Evolutionary conservation across 2,329 filamentous ascomycete genomes (phyloP).

Genomic region (Cladosporium austrohemisphaericum): DNA sequence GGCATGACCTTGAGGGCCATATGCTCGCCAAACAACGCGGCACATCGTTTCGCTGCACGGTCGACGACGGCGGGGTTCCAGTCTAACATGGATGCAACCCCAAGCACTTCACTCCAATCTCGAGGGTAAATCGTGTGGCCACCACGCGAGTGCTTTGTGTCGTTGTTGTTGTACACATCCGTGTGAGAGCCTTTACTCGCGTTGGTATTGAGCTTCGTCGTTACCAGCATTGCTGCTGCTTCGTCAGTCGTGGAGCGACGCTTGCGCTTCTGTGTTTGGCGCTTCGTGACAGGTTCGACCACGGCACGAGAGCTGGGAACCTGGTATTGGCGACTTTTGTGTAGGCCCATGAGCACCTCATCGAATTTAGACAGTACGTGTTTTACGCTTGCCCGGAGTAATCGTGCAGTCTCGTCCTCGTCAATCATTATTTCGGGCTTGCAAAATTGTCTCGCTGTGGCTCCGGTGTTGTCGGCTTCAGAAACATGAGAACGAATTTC

Average conservation of each 20-base stretch:
- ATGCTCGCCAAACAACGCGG: slow-evolving; percentile 67
- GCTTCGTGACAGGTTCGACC: not conserved
- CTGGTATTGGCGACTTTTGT: slow-evolving; percentile 46
- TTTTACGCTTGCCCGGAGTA: slow-evolving; percentile 66
- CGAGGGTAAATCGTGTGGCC: slow-evolving; percentile 47
- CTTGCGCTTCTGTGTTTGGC: slow-evolving; percentile 9
- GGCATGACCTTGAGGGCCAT: slow-evolving; percentile 54
- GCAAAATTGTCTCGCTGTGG: not conserved
- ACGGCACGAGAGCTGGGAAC: not conserved
- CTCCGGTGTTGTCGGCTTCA: not conserved
- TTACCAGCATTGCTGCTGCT: not conserved
- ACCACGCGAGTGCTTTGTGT: not conserved
- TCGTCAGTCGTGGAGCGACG: slow-evolving; percentile 11
- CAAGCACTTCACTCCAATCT: slow-evolving; percentile 84
- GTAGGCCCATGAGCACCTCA: slow-evolving; percentile 64
- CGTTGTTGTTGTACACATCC: too few species aligned
- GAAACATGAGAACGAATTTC: not conserved
- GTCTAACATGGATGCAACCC: slow-evolving; percentile 69
- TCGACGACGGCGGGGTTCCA: slow-evolving; percentile 64
- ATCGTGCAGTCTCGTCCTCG: not conserved
- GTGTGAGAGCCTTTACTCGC: too few species aligned
- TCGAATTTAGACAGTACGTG: slow-evolving; percentile 70
- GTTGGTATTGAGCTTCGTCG: not conserved
- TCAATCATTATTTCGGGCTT: not conserved
- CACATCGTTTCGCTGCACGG: slow-evolving; percentile 69